Evolutionary conservation across 441 rosid genomes (phyloP).

Genomic region (Heliophila coronopifolia): DNA sequence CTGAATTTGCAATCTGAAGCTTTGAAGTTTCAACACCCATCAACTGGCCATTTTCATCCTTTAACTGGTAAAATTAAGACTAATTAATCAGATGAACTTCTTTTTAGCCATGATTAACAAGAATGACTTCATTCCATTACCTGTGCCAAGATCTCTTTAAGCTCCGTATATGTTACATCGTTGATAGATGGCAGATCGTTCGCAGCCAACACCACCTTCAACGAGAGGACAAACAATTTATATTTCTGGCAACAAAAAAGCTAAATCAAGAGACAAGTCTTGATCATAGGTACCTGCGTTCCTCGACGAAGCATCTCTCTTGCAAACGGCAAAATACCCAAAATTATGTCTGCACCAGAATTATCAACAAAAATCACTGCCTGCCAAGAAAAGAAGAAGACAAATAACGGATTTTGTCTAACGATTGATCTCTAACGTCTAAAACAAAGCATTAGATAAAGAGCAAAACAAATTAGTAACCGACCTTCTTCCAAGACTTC

Average conservation of each 20-base stretch:
- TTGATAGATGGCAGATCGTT: conserved; percentile 90
- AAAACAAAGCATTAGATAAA: conserved; percentile 16
- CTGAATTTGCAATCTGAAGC: conserved; percentile 83
- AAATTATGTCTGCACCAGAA: conserved; percentile 93
- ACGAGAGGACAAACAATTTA: conserved; percentile 5
- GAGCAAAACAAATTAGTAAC: background rate
- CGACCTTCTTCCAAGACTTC: conserved; percentile 89
- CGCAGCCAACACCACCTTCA: conserved; percentile 91
- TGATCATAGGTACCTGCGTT: conserved; percentile 51
- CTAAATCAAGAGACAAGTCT: background rate
- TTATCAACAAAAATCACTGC: conserved; percentile 90
- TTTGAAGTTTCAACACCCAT: conserved; percentile 70
- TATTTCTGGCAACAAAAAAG: background rate
- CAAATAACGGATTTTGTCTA: background rate
- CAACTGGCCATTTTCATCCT: conserved; percentile 68
- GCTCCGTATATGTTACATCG: conserved; percentile 82
- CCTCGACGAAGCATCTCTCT: conserved; percentile 85
- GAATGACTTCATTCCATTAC: conserved; percentile 32
- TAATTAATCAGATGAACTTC: conserved; percentile 29
- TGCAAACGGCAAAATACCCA: conserved; percentile 87
- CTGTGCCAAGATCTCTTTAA: conserved; percentile 69
- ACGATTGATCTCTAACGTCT: background rate
- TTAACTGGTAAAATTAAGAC: conserved; percentile 49
- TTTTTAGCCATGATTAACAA: too few species aligned
- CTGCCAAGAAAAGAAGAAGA: conserved; percentile 38